A percentile compares a stretch with the other conserved stretches of the same genome.
Conservation (phyloP, 768 basidiomycete species). For the Leccinellum rugosiceps region DNA sequence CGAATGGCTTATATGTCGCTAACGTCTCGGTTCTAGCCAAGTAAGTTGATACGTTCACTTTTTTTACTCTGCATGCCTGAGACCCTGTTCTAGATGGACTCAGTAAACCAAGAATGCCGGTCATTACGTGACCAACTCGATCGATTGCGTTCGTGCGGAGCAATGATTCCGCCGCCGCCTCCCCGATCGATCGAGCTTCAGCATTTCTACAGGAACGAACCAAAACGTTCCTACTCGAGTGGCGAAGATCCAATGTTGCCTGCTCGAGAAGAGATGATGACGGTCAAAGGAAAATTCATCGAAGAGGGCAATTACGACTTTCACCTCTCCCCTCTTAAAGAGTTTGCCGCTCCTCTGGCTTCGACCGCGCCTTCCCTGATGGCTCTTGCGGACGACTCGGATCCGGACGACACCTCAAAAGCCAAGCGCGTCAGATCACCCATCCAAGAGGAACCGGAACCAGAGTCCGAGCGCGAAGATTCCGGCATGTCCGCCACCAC, state of each 20-base stretch:
- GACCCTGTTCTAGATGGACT: slow-evolving; percentile 17
- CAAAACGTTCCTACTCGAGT: slow-evolving; percentile 19
- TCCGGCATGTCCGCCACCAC: not conserved
- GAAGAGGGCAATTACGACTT: slow-evolving; percentile 29
- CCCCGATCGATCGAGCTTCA: slow-evolving; percentile 22
- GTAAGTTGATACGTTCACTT: slow-evolving; percentile 22
- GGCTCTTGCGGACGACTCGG: slow-evolving; percentile 29
- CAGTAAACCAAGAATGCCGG: slow-evolving; percentile 24
- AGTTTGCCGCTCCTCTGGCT: slow-evolving; percentile 23
- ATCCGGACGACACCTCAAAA: slow-evolving; percentile 27
- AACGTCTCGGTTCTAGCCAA: slow-evolving; percentile 31
- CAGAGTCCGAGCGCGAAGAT: slow-evolving; percentile 27
- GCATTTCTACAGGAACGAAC: slow-evolving; percentile 20
- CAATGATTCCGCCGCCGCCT: not conserved
- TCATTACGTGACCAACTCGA: slow-evolving; percentile 27
- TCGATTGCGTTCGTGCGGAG: slow-evolving; percentile 20
- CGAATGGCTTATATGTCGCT: slow-evolving; percentile 13
- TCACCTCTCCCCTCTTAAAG: slow-evolving; percentile 31
- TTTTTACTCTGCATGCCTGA: slow-evolving; percentile 6
- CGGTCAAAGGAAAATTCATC: slow-evolving; percentile 20
- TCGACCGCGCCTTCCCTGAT: slow-evolving; percentile 29
- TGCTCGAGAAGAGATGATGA: slow-evolving; percentile 11
- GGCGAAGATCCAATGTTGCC: slow-evolving; percentile 12
- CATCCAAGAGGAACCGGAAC: slow-evolving; percentile 23
- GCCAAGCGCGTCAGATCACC: slow-evolving; percentile 15